Evolutionary conservation across 768 basidiomycete genomes (phyloP), one percentile per base, ranked within the genome.

Genomic region (Hericium rajendrae): DNA sequence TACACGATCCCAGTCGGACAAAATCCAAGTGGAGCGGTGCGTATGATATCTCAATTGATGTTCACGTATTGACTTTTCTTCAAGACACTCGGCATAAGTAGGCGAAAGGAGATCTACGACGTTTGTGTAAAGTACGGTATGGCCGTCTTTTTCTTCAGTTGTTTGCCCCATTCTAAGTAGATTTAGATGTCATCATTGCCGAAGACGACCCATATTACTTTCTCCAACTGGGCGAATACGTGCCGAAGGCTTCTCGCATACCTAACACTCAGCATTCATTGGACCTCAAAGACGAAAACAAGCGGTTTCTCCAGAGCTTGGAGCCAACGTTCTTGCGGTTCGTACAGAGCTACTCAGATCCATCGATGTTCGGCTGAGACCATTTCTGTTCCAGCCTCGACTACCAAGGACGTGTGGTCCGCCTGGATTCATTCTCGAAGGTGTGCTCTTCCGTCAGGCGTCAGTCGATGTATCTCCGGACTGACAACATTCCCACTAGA

Each of bases 171-270:
- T 48, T 18, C 41, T 38, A 26, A 9, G 38, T 24, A 11, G 5
- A 20, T 4, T 15, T 39, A 85, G 83, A 91, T 62, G 68, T 90
- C 24, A 82, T 89, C 62, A 89, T 89, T 58, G 82, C 86, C 54
- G 88, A 91, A 72, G 89, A 92, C 62, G 89, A 90, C 69, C 89
- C 90, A 3, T 90, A 91, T 68, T 84, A 81, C 69, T 87, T 88
- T 72, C 72, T 90, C 20, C 87, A 88, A 66, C 71, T 82, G 59
- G 80, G 78, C 0, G 60, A 70, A 2, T 89, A 86, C 67, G 65
- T 74, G 6, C 77, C 74, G 4, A 79, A 79, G 58, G 60, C 62
- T 24, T 69, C 69, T 26, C 74, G 72, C 24, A 74, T 71, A 18
- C 59, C 59, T 55, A 54, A 48, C 1, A 53, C 50, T n/a, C 55